phyloP scores from a whole-genome alignment of 2,329 filamentous ascomycete species.

The Claviceps africana region DNA sequence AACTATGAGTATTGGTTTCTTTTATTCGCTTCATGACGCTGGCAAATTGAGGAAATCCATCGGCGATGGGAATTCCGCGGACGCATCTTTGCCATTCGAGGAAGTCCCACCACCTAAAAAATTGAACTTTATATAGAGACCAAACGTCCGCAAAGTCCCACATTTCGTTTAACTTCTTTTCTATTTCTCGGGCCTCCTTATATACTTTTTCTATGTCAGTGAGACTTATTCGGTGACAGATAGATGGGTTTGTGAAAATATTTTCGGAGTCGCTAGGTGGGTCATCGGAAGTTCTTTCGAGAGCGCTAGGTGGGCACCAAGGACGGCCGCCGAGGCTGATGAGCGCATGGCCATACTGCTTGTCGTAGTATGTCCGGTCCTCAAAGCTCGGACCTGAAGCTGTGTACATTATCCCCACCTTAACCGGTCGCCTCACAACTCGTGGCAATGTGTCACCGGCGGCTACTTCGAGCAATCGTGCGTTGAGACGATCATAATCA shows the following conservation, averaged over 20 bases:
- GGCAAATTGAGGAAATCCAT: constrained; percentile 6
- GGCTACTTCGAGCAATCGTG: constrained; percentile 5
- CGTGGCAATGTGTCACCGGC: neutral
- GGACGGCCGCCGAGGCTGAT: neutral
- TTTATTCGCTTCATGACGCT: neutral
- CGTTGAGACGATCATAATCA: constrained; percentile 10
- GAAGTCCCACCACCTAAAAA: constrained; percentile 15
- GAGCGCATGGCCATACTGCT: neutral
- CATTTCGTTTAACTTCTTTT: no score
- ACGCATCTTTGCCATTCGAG: constrained; percentile 16
- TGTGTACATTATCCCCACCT: no score
- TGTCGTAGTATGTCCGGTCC: neutral
- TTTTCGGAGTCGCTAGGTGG: neutral
- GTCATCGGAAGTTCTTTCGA: neutral
- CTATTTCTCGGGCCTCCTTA: no score
- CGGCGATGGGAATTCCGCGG: constrained; percentile 5
- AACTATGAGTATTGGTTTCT: no score
- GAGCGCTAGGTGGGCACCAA: neutral
- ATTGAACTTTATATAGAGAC: constrained; percentile 13
- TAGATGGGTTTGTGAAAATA: no score
- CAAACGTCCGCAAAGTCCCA: neutral
- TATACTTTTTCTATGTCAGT: no score
- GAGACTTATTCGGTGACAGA: no score
- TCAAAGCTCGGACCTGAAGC: neutral
- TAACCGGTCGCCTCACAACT: neutral